phyloP scores from a whole-genome alignment of 1,284 basidiomycete genomes.

The Leccinum ponderosum region DNA sequence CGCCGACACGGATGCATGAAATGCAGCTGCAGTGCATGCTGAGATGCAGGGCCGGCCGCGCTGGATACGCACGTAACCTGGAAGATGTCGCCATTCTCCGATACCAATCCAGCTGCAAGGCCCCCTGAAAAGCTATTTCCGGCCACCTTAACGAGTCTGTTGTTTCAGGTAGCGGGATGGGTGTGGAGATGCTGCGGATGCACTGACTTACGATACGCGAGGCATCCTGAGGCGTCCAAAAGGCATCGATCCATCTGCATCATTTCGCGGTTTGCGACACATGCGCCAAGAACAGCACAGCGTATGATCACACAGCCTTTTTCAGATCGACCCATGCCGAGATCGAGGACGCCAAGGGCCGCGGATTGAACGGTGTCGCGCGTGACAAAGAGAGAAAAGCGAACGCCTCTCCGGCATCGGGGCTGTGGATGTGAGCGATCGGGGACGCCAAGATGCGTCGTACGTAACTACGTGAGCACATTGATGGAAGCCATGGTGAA shows the following conservation, averaged over 20 bases:
- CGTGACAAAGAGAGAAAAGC: constrained; percentile 58
- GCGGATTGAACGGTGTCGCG: constrained; percentile 60
- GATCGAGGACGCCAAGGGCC: constrained; percentile 53
- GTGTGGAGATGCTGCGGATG: constrained; percentile 1
- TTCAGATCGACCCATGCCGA: constrained; percentile 52
- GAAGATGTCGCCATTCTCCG: constrained; percentile 58
- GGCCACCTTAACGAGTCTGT: constrained; percentile 59
- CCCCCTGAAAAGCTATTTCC: constrained; percentile 90
- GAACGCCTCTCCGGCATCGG: constrained; percentile 77
- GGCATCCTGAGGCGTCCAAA: constrained; percentile 54
- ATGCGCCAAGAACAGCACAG: constrained; percentile 77
- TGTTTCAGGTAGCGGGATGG: constrained; percentile 1
- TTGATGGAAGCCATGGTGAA: constrained; percentile 62
- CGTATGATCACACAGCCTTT: constrained; percentile 71
- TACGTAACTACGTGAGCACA: constrained; percentile 59
- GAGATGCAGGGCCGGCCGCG: constrained; percentile 10
- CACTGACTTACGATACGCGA: constrained; percentile 56
- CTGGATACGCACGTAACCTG: constrained; percentile 48
- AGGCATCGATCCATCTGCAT: constrained; percentile 77
- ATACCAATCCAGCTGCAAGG: constrained; percentile 69
- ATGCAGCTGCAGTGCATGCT: constrained; percentile 48
- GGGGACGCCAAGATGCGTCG: constrained; percentile 3
- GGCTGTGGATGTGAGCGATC: constrained; percentile 42
- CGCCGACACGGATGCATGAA: constrained; percentile 78
- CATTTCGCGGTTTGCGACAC: constrained; percentile 47